Evolutionary conservation across 345 rosid genomes (phyloP).

Genomic region (Eucalyptus curtisii): DNA sequence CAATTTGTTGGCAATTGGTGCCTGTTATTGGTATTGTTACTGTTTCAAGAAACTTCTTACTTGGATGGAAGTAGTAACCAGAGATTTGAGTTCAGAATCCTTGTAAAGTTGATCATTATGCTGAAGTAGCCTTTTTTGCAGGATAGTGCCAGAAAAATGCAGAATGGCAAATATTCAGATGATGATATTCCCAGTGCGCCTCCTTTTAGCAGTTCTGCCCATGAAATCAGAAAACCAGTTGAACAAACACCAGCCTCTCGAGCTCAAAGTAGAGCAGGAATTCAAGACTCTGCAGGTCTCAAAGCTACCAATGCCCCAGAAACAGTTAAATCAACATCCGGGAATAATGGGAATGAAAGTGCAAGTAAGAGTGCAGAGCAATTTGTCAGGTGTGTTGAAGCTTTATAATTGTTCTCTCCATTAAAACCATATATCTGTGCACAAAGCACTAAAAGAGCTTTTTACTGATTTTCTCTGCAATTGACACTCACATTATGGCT

Average conservation of each 20-base stretch:
- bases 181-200: constrained; percentile 85
- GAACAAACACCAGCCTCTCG: constrained; percentile 13
- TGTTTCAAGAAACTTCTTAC: neutral
- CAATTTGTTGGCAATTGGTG: neutral
- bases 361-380: constrained; percentile 31
- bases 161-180: constrained; percentile 22
- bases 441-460: neutral
- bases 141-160: constrained; percentile 26
- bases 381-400: constrained; percentile 35
- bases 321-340: constrained; percentile 13
- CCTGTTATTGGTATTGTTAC: neutral
- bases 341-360: constrained; percentile 16
- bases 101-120: neutral
- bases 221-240: constrained; percentile 26
- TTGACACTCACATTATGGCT: neutral
- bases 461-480: neutral
- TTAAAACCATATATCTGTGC: neutral
- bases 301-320: constrained; percentile 6
- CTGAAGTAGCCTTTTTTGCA: constrained; percentile 8
- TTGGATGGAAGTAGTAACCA: neutral
- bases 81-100: neutral
- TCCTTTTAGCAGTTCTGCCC: constrained; percentile 48
- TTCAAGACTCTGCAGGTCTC: constrained; percentile 3
- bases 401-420: neutral
- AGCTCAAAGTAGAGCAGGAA: neutral